Conservation (phyloP, 768 basidiomycete genomes). For the Suillus spraguei region DNA sequence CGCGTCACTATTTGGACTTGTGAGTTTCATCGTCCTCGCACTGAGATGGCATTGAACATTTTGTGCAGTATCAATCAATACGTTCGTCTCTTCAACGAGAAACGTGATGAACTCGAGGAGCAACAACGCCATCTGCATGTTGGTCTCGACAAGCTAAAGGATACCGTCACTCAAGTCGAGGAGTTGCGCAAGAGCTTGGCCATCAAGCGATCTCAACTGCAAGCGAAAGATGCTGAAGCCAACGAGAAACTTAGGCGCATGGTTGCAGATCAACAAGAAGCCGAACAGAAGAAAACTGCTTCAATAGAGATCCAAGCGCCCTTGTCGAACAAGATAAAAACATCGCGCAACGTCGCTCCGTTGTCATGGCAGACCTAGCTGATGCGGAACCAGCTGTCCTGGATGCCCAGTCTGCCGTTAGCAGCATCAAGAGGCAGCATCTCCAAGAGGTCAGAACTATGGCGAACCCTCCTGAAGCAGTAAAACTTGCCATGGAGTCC, state of each 20-base stretch:
- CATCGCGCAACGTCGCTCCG: slow-evolving; percentile 84
- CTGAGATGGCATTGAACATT: slow-evolving; percentile 13
- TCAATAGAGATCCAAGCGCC: slow-evolving; percentile 94
- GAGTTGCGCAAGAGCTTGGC: slow-evolving; percentile 94
- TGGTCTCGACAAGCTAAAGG: slow-evolving; percentile 93
- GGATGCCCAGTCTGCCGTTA: slow-evolving; percentile 95
- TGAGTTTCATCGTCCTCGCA: slow-evolving; percentile 47
- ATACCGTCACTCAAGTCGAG: slow-evolving; percentile 97
- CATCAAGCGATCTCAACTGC: slow-evolving; percentile 88
- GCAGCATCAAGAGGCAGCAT: slow-evolving; percentile 94
- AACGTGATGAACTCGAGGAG: slow-evolving; percentile 96
- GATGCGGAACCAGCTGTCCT: slow-evolving; percentile 97
- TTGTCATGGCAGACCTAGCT: slow-evolving; percentile 94
- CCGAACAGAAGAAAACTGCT: slow-evolving; percentile 96
- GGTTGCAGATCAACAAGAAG: slow-evolving; percentile 98
- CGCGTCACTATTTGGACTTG: slow-evolving; percentile 98
- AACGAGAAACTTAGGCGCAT: slow-evolving; percentile 97
- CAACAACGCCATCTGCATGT: slow-evolving; percentile 98
- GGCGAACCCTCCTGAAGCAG: slow-evolving; percentile 97
- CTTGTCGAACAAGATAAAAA: slow-evolving; percentile 88
- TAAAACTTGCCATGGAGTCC: slow-evolving; percentile 98
- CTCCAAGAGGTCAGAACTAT: slow-evolving; percentile 96
- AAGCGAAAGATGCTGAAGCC: slow-evolving; percentile 92
- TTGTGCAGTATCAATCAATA: slow-evolving; percentile 89
- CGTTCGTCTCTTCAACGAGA: slow-evolving; percentile 92